These are phyloP conservation scores for Aspergillus sp. DNA, from an alignment of 2,329 filamentous ascomycete genomes.

Conservation along the genomic window DNA sequence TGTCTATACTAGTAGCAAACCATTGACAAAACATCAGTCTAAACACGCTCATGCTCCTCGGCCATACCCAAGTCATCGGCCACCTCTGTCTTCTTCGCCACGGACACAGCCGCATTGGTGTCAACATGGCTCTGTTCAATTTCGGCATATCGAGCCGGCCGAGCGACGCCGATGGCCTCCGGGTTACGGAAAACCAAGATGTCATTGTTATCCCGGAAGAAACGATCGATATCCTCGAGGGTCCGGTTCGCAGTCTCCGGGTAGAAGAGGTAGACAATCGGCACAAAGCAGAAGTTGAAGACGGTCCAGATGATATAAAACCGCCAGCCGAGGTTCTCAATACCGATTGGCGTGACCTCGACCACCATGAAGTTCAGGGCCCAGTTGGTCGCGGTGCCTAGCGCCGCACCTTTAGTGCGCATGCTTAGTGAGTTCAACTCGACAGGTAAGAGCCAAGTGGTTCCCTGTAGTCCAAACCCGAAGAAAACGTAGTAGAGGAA, in stretches of 20 bases:
- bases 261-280: constrained; percentile 22
- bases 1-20: no score
- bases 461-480: constrained; percentile 30
- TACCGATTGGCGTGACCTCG: constrained; percentile 22
- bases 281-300: constrained; percentile 18
- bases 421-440: constrained; percentile 27
- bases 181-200: constrained; percentile 4
- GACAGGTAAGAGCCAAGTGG: constrained; percentile 29
- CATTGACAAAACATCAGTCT: no score
- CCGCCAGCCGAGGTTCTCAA: constrained; percentile 21
- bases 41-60: no score
- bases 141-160: constrained; percentile 6
- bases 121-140: constrained; percentile 6
- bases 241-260: constrained; percentile 22
- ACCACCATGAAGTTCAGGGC: constrained; percentile 27
- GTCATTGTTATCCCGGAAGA: constrained; percentile 15
- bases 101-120: background rate
- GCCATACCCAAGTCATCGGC: no score
- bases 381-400: constrained; percentile 24
- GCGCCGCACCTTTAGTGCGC: constrained; percentile 24
- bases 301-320: constrained; percentile 25
- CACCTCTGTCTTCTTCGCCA: constrained; percentile 1
- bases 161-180: constrained; percentile 3
- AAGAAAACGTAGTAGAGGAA: constrained; percentile 33
- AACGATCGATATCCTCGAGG: constrained; percentile 24